A percentile compares a stretch with the other conserved stretches of the same genome.
Conservation (phyloP, 495 filamentous ascomycete species). For the Neurospora intermedia region DNA sequence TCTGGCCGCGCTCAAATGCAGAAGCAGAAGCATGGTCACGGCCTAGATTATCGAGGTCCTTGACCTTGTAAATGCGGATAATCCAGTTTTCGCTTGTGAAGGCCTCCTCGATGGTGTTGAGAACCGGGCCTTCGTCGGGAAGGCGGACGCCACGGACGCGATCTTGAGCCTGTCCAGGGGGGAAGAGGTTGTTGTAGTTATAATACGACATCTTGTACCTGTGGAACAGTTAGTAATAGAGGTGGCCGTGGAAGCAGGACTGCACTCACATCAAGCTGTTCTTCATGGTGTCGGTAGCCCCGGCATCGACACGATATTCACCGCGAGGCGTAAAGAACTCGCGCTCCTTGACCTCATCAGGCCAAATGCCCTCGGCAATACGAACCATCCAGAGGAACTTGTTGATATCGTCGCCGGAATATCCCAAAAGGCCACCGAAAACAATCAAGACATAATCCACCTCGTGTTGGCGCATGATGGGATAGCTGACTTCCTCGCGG, state of each 20-base stretch:
- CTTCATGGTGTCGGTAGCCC: conserved; percentile 95
- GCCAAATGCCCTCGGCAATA: conserved; percentile 99
- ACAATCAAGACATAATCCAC: conserved; percentile 97
- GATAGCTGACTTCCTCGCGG: conserved; percentile 94
- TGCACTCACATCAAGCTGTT: conserved; percentile 92
- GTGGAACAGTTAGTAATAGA: conserved; percentile 25
- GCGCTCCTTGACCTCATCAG: conserved; percentile 94
- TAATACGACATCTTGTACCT: conserved; percentile 99
- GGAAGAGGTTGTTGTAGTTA: conserved; percentile 91
- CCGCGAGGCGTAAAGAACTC: conserved; percentile 92
- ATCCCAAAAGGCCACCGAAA: conserved; percentile 91
- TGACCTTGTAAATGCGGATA: conserved; percentile 99
- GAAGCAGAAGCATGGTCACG: conserved; percentile 75
- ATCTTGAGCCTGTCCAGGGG: conserved; percentile 80
- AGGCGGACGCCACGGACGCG: conserved; percentile 73
- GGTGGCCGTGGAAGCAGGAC: not conserved
- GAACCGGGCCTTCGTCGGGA: conserved; percentile 66
- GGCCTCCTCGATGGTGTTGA: conserved; percentile 87
- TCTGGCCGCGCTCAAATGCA: conserved; percentile 85
- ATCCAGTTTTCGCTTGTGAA: conserved; percentile 99
- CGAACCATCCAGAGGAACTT: conserved; percentile 99
- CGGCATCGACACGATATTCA: conserved; percentile 89
- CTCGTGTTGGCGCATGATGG: conserved; percentile 95
- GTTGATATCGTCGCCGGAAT: conserved; percentile 99
- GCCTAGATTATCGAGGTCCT: conserved; percentile 92